A percentile compares a stretch with the other conserved stretches of the same genome.
phyloP scores from a whole-genome alignment of 192 early-diverging fungal species.

The Geosiphon pyriformis region DNA sequence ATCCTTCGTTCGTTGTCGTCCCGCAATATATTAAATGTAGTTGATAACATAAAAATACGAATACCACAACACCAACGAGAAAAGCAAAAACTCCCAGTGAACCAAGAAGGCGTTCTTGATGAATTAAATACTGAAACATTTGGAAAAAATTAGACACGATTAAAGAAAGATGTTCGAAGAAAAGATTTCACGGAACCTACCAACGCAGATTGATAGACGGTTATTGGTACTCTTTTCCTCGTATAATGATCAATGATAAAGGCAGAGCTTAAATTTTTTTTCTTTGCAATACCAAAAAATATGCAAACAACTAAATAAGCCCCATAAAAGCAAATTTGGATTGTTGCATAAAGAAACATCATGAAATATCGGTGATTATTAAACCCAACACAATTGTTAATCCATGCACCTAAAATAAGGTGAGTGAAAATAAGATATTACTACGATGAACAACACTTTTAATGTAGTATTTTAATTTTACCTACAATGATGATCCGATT shows the following conservation, averaged over 20 bases:
- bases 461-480: not conserved
- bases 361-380: slow-evolving; percentile 51
- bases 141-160: not conserved
- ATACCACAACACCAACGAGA: slow-evolving; percentile 41
- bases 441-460: too few species aligned
- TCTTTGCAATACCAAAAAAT: slow-evolving; percentile 29
- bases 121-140: slow-evolving; percentile 40
- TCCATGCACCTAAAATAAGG: slow-evolving; percentile 38
- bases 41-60: slow-evolving; percentile 44
- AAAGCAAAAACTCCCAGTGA: slow-evolving; percentile 41
- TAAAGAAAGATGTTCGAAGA: not conserved
- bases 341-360: slow-evolving; percentile 40
- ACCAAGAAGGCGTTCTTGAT: slow-evolving; percentile 40
- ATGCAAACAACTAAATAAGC: slow-evolving; percentile 39
- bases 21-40: slow-evolving; percentile 40
- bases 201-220: slow-evolving; percentile 35
- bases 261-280: slow-evolving; percentile 29
- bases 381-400: slow-evolving; percentile 48
- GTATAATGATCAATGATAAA: slow-evolving; percentile 20
- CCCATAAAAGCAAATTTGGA: slow-evolving; percentile 46
- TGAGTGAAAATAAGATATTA: too few species aligned
- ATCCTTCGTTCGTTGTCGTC: slow-evolving; percentile 50
- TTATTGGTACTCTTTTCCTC: slow-evolving; percentile 24
- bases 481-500: slow-evolving; percentile 49
- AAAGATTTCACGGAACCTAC: slow-evolving; percentile 29